Conservation (phyloP, 2,329 filamentous ascomycete genomes). For the Epichloe scottii region DNA sequence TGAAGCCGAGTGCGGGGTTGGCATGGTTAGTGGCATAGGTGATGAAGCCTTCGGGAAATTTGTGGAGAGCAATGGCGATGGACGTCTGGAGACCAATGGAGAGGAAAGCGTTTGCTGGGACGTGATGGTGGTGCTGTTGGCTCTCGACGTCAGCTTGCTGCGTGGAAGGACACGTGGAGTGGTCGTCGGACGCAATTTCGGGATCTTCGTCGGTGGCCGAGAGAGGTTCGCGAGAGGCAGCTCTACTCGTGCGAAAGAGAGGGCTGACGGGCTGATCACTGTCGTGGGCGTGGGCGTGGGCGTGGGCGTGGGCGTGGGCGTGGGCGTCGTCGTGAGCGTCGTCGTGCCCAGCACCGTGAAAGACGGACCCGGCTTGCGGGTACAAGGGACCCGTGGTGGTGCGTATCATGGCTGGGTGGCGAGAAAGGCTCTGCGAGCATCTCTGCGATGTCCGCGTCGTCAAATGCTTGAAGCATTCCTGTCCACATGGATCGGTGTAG, state of each 20-base stretch:
- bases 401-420: conserved; percentile 26
- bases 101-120: conserved; percentile 85
- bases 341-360: conserved; percentile 15
- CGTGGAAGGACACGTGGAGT: conserved; percentile 15
- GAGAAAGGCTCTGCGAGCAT: conserved; percentile 13
- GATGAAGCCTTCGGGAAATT: conserved; percentile 78
- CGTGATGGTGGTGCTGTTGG: conserved; percentile 76
- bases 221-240: conserved; percentile 27
- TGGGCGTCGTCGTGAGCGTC: conserved; percentile 8
- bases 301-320: too few relatives aligned
- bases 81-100: conserved; percentile 93
- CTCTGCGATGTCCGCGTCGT: conserved; percentile 21
- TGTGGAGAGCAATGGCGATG: conserved; percentile 89
- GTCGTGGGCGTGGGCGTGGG: conserved; percentile 4
- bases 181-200: conserved; percentile 11
- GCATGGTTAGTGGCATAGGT: conserved; percentile 97
- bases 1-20: conserved; percentile 75
- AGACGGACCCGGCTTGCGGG: conserved; percentile 13
- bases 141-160: conserved; percentile 33
- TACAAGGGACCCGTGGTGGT: conserved; percentile 27
- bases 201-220: conserved; percentile 14
- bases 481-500: conserved; percentile 52
- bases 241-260: conserved; percentile 23
- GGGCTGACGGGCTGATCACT: conserved; percentile 20
- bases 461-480: conserved; percentile 52